Base-by-base conservation (phyloP, 352 stramenopile genomes). In the Thalassiosira hispida region DNA sequence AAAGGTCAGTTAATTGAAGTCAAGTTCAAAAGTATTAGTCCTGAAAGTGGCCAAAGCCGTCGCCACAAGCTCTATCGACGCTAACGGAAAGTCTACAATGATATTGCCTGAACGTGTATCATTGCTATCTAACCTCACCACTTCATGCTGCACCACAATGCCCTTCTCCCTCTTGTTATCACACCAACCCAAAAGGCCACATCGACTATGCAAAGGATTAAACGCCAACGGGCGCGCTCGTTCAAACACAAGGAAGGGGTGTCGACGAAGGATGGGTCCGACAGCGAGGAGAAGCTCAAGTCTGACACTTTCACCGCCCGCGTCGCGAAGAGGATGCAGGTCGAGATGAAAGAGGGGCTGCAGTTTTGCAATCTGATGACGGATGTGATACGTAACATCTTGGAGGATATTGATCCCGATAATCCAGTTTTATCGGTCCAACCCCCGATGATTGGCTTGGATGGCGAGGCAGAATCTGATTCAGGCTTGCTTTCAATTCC, bases 291-390 rank as follows among this genome's bases (percentile, higher is more conserved):
- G 59, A 59, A 56, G 29, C 49, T 90, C 25, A 88, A 87, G 47
- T 40, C 65, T n/a, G 80, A 90, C 29, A 87, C 87, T n/a, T 88
- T 94, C 59, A 92, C 92, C 78, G 53, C 73, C 8, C 59, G 79
- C 52, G 86, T 86, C 14, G 86, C 81, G n/a, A 92, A 92, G 70
- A 91, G 87, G 57, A 76, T 94, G 42, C 82, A 91, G 57, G 20
- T 57, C 1, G 89, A 94, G 68, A 63, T 92, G 64, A 84, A 85
- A 40, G 66, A 79, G 8, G 87, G 86, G 0, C 25, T 92, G 9
- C 55, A 87, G 18, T 94, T 85, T 78, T 92, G 86, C 73, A 79
- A 78, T 14, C 69, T 79, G 25, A 74, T 94, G 52, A 77, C 88
- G 53, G 79, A 83, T 52, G 75, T 85, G 9, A 73, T 92, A 12